phyloP scores from a whole-genome alignment of 257 asterid species.

The Marsdenia floribunda region DNA sequence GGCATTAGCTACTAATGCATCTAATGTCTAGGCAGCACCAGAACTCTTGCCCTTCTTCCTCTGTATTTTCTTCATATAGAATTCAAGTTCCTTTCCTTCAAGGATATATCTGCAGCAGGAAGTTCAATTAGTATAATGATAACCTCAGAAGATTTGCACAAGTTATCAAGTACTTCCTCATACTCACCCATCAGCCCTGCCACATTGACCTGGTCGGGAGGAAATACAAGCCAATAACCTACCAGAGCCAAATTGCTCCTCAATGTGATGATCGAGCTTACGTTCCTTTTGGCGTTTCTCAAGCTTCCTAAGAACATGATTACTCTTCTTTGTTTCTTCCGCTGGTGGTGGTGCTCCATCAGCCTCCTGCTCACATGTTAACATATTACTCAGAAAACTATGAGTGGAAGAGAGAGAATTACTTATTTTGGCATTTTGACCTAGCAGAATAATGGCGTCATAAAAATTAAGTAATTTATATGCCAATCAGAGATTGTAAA shows the following conservation, averaged over 20 bases:
- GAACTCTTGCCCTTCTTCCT: constrained; percentile 26
- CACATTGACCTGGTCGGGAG: constrained; percentile 67
- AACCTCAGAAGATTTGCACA: background rate
- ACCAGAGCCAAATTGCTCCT: constrained; percentile 57
- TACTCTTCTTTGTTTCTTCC: constrained; percentile 58
- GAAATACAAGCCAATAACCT: constrained; percentile 56
- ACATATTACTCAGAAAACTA: background rate
- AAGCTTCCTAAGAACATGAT: constrained; percentile 50
- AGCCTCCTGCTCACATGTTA: constrained; percentile 21
- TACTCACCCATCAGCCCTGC: constrained; percentile 58
- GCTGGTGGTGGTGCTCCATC: constrained; percentile 30
- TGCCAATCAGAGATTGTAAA: background rate
- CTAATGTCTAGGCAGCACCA: constrained; percentile 11
- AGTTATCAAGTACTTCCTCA: background rate
- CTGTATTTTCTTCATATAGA: constrained; percentile 23
- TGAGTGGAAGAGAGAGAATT: background rate
- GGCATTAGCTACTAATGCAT: background rate
- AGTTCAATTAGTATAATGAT: background rate
- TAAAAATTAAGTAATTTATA: background rate
- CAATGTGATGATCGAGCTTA: constrained; percentile 53
- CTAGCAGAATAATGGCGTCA: background rate
- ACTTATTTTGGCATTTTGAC: background rate
- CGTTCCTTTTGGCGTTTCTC: constrained; percentile 59
- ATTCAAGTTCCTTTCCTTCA: constrained; percentile 24
- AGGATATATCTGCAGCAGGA: constrained; percentile 16